Conservation (phyloP, 2,329 filamentous ascomycete species). For the Coniochaeta ligniaria region DNA sequence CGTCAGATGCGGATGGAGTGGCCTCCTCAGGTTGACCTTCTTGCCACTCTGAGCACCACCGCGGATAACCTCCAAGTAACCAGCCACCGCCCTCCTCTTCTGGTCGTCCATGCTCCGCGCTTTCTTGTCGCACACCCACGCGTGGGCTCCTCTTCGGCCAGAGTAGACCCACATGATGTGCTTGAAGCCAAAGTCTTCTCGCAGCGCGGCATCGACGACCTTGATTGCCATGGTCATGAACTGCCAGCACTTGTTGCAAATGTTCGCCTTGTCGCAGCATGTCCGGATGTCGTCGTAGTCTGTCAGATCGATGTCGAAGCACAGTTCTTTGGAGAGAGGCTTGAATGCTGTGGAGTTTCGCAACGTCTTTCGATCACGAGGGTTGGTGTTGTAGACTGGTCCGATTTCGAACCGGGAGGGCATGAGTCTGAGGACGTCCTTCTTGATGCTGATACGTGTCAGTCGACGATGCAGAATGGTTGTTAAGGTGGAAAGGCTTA, state of each 20-base stretch:
- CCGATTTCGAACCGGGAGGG: constrained; percentile 97
- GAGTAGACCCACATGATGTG: constrained; percentile 99
- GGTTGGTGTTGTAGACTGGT: constrained; percentile 92
- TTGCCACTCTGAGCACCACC: constrained; percentile 83
- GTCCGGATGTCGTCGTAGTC: constrained; percentile 97
- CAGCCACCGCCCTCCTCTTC: constrained; percentile 75
- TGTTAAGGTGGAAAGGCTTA: constrained; percentile 18
- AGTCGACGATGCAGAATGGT: not conserved
- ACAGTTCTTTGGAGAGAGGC: constrained; percentile 85
- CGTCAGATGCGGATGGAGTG: constrained; percentile 83
- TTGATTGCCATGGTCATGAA: constrained; percentile 99
- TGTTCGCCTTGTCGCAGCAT: constrained; percentile 88
- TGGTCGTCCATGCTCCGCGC: constrained; percentile 80
- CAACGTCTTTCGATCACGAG: constrained; percentile 83
- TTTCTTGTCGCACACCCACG: constrained; percentile 92
- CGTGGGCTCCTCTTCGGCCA: constrained; percentile 90
- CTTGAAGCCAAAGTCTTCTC: constrained; percentile 93
- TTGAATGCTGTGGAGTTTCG: constrained; percentile 76
- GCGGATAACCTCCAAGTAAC: constrained; percentile 84
- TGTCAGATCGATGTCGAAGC: constrained; percentile 99
- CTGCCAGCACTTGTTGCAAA: constrained; percentile 90
- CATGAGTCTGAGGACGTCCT: constrained; percentile 81
- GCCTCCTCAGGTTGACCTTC: constrained; percentile 75
- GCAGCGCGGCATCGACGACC: constrained; percentile 76
- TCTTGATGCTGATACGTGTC: constrained; percentile 57